These are phyloP conservation scores for Alternaria sp. DNA, from an alignment of 2,329 filamentous ascomycete species.

Conservation along the genomic window DNA sequence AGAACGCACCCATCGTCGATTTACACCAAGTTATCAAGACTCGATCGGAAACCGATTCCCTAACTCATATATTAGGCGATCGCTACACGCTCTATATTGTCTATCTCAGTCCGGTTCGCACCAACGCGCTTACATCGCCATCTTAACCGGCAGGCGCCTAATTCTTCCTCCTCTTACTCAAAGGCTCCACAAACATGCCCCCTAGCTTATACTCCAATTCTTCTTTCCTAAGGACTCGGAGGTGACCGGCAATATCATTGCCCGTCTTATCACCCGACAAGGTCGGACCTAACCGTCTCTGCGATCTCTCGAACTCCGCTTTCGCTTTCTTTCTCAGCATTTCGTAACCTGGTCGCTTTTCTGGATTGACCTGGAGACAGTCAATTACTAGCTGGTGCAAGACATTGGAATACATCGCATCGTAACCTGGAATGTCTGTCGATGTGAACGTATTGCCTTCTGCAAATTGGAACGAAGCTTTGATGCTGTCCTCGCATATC, in stretches of 20 bases:
- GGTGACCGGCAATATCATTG: background rate
- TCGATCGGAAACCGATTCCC: too few relatives aligned
- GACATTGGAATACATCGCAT: background rate
- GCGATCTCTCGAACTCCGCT: background rate
- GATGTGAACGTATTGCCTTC: background rate
- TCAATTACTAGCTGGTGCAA: background rate
- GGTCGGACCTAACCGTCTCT: background rate
- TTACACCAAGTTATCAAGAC: too few relatives aligned
- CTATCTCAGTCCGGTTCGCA: too few relatives aligned
- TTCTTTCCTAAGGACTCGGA: background rate
- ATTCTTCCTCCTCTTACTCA: background rate
- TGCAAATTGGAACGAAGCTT: background rate
- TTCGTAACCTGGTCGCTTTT: background rate
- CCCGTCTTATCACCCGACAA: background rate
- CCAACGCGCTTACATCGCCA: background rate
- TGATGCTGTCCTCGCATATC: background rate
- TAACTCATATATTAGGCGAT: too few relatives aligned
- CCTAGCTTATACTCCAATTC: background rate
- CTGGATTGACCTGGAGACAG: background rate
- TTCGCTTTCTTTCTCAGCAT: background rate
- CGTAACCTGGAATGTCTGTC: background rate
- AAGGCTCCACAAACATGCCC: background rate
- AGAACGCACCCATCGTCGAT: too few relatives aligned
- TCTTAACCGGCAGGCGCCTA: accelerated
- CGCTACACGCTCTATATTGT: too few relatives aligned